Conservation (phyloP, 176 grass and related monocot species). For the Thalia dealbata region DNA sequence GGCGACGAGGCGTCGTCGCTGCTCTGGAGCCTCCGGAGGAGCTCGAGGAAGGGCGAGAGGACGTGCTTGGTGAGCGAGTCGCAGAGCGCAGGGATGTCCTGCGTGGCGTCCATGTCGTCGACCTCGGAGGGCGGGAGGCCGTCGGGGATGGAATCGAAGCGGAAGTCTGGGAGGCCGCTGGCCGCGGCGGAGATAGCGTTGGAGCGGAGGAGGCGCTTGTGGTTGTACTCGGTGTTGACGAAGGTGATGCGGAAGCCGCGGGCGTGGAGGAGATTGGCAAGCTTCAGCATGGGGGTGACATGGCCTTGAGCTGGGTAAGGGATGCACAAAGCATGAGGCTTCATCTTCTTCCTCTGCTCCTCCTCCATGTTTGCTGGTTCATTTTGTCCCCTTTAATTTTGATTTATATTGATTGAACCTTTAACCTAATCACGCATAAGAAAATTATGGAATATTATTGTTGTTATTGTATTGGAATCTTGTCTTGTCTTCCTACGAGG, state of each 20-base stretch:
- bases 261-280: conserved; percentile 7
- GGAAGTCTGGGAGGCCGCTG: neutral
- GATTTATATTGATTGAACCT: too few relatives aligned
- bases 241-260: conserved; percentile 9
- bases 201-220: conserved; percentile 11
- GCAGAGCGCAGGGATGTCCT: conserved; percentile 4
- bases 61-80: neutral
- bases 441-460: too few relatives aligned
- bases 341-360: neutral
- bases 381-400: too few relatives aligned
- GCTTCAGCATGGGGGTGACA: conserved; percentile 3
- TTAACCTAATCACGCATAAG: too few relatives aligned
- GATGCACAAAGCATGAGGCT: neutral
- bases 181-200: neutral
- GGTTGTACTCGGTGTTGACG: conserved; percentile 15
- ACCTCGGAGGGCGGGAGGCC: conserved; percentile 10
- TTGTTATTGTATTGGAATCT: too few relatives aligned
- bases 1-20: neutral
- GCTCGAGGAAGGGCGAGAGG: neutral
- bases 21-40: neutral
- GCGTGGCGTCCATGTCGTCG: neutral
- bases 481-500: too few relatives aligned
- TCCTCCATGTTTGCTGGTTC: neutral
- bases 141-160: conserved; percentile 14
- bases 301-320: conserved; percentile 9